phyloP scores from a whole-genome alignment of 805 yeast species.

The Komagataella phaffii region DNA sequence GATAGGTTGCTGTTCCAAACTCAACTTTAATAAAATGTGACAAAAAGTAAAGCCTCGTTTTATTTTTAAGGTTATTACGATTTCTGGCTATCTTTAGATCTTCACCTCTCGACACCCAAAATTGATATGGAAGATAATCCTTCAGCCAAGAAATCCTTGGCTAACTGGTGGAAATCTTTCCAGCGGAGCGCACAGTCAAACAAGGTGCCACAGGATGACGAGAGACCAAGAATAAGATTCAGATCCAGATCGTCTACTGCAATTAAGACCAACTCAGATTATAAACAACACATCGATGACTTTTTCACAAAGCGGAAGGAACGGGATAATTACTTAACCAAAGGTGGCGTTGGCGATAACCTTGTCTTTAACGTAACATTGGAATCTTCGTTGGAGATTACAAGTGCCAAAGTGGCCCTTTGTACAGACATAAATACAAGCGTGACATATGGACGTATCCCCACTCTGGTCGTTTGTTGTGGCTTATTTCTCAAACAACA shows the following conservation, averaged over 20 bases:
- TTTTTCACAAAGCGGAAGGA: neutral
- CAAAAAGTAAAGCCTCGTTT: neutral
- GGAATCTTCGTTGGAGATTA: neutral
- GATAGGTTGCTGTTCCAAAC: neutral
- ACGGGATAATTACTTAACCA: neutral
- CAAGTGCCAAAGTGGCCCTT: neutral
- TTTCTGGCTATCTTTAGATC: neutral
- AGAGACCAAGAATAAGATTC: constrained; percentile 34
- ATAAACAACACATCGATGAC: neutral
- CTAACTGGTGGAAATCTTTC: constrained; percentile 17
- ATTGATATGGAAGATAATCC: constrained; percentile 4
- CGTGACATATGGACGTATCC: constrained; percentile 27
- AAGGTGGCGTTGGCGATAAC: neutral
- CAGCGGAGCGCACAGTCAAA: constrained; percentile 5
- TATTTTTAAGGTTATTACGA: neutral
- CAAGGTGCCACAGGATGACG: constrained; percentile 7
- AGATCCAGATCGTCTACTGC: constrained; percentile 37
- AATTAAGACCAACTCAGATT: constrained; percentile 11
- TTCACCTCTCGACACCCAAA: constrained; percentile 10
- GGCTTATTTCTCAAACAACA: constrained; percentile 27
- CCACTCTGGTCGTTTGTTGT: constrained; percentile 33
- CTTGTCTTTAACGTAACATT: neutral
- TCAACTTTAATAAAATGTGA: neutral
- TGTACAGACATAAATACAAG: constrained; percentile 3
- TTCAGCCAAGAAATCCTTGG: constrained; percentile 12